Percentiles rank a stretch among this genome's conserved stretches.
phyloP scores from a whole-genome alignment of 176 grass and related monocot species.

The Oryza officinalis region DNA sequence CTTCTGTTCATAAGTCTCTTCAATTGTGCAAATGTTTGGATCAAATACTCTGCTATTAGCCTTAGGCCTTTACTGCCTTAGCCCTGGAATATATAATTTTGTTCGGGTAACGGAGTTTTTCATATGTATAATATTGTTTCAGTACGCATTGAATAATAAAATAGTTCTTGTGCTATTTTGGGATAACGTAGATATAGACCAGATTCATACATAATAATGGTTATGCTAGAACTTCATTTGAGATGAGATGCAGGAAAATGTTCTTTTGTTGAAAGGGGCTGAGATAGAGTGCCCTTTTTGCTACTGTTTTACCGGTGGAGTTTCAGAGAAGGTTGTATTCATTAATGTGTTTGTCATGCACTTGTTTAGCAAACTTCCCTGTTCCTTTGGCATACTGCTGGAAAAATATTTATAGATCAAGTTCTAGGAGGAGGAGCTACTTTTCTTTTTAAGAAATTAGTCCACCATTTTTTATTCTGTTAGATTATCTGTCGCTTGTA shows the following conservation, averaged over 20 bases:
- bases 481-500: not conserved
- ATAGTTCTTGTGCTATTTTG: not conserved
- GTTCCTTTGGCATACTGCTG: not conserved
- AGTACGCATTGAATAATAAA: not conserved
- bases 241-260: not conserved
- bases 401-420: not conserved
- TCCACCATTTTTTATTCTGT: not conserved
- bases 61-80: not conserved
- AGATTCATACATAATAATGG: not conserved
- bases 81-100: not conserved
- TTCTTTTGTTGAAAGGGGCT: not conserved
- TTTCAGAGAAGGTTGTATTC: not conserved
- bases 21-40: not conserved
- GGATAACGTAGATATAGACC: not conserved
- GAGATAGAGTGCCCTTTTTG: not conserved
- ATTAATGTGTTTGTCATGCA: not conserved
- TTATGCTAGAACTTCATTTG: not conserved
- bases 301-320: not conserved
- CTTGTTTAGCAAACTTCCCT: not conserved
- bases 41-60: not conserved
- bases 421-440: not conserved
- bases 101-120: not conserved
- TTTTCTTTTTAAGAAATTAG: not conserved
- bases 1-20: conserved; percentile 14
- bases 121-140: not conserved